phyloP scores from a whole-genome alignment of 345 rosid genomes.

The Eucalyptus paniculata region DNA sequence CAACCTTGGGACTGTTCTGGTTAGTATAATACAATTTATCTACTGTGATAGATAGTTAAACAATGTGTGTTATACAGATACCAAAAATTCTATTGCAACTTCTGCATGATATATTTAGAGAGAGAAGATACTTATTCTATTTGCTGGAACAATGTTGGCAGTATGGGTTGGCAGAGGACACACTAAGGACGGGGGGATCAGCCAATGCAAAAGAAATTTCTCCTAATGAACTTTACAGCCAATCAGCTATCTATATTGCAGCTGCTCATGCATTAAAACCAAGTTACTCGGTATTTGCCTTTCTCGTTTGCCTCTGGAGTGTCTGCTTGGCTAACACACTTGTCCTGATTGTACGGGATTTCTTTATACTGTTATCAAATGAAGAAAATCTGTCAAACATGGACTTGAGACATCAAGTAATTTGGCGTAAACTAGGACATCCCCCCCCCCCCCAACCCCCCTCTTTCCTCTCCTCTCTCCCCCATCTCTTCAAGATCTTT shows the following conservation, averaged over 20 bases:
- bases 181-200: conserved; percentile 67
- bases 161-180: conserved; percentile 98
- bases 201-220: conserved; percentile 54
- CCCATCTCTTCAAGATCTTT: background rate
- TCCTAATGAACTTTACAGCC: conserved; percentile 89
- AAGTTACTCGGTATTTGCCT: conserved; percentile 57
- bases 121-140: background rate
- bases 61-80: background rate
- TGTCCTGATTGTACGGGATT: background rate
- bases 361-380: background rate
- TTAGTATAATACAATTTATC: conserved; percentile 10
- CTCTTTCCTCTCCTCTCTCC: no score
- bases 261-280: conserved; percentile 99
- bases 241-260: conserved; percentile 93
- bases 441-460: background rate
- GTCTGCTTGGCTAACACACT: background rate
- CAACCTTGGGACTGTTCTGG: conserved; percentile 99
- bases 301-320: background rate
- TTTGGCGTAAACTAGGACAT: background rate
- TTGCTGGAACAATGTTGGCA: conserved; percentile 7
- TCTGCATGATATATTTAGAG: background rate
- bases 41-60: background rate
- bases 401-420: background rate
- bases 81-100: background rate
- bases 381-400: background rate